Percentiles rank a stretch among this genome's conserved stretches.
Evolutionary conservation across 208 protist species (phyloP).

Genomic region (Borovskyia barvae): DNA sequence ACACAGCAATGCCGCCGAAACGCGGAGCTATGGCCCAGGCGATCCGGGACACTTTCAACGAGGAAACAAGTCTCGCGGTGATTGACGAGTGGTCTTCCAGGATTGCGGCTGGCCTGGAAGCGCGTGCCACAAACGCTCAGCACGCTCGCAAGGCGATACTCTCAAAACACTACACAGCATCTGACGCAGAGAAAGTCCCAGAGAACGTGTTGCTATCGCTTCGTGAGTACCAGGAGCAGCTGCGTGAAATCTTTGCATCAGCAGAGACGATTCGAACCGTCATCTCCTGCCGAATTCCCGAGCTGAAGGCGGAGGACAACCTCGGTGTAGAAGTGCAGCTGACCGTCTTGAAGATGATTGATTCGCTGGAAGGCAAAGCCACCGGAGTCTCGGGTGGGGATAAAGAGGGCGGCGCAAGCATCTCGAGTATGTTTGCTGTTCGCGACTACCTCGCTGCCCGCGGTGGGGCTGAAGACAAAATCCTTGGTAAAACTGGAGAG

Average conservation of each 20-base stretch:
- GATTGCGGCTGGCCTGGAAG: conserved; percentile 30
- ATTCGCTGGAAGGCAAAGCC: conserved; percentile 48
- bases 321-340: conserved; percentile 82
- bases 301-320: conserved; percentile 88
- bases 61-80: conserved; percentile 38
- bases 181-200: conserved; percentile 26
- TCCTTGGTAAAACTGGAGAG: conserved; percentile 43
- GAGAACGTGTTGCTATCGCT: conserved; percentile 32
- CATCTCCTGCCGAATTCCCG: conserved; percentile 70
- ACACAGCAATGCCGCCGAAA: conserved; percentile 50
- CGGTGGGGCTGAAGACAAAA: conserved; percentile 60
- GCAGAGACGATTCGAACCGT: conserved; percentile 67
- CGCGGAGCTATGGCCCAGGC: conserved; percentile 47
- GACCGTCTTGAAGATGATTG: conserved; percentile 58
- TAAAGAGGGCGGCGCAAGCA: conserved; percentile 34
- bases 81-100: conserved; percentile 52
- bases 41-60: conserved; percentile 62
- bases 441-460: conserved; percentile 61
- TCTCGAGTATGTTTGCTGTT: conserved; percentile 39
- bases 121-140: conserved; percentile 17
- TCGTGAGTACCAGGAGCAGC: conserved; percentile 44
- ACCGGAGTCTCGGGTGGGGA: conserved; percentile 28
- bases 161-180: conserved; percentile 11
- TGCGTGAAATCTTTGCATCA: conserved; percentile 33
- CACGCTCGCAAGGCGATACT: conserved; percentile 17